Conservation (phyloP, 352 stramenopile genomes). For the Phytopythium mirpurense region DNA sequence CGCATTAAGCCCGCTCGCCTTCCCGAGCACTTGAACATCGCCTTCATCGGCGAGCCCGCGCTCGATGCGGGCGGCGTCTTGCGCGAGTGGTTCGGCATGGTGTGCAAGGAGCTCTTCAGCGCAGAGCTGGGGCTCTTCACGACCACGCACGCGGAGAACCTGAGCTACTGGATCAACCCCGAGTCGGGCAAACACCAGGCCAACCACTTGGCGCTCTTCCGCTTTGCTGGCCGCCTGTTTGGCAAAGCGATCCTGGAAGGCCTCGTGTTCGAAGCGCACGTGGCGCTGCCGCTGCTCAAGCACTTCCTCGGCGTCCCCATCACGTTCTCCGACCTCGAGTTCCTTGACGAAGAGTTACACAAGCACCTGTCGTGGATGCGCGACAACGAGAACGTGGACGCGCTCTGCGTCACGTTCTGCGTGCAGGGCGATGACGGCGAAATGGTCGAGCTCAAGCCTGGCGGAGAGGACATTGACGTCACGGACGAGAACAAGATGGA, state of each 20-base stretch:
- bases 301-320: conserved; percentile 81
- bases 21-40: conserved; percentile 66
- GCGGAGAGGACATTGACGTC: conserved; percentile 88
- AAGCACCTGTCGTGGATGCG: conserved; percentile 70
- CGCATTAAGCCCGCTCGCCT: conserved; percentile 9
- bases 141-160: conserved; percentile 69
- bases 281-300: conserved; percentile 88
- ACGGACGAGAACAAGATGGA: conserved; percentile 94
- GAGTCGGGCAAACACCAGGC: conserved; percentile 34
- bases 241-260: conserved; percentile 97
- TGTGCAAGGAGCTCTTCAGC: conserved; percentile 76
- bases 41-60: conserved; percentile 61
- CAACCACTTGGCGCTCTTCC: conserved; percentile 92
- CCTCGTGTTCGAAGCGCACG: conserved; percentile 95
- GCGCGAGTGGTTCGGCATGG: conserved; percentile 77
- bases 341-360: conserved; percentile 76
- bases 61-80: conserved; percentile 73
- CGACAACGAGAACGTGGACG: conserved; percentile 65
- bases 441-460: conserved; percentile 89
- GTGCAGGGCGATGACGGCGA: conserved; percentile 61
- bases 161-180: conserved; percentile 83
- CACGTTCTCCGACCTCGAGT: conserved; percentile 83
- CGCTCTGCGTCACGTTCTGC: conserved; percentile 73
- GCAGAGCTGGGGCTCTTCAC: conserved; percentile 60
- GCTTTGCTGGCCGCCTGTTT: conserved; percentile 92